A percentile compares a stretch with the other conserved stretches of the same genome.
Evolutionary conservation across 352 stramenopile genomes (phyloP).

Genomic region (Pythium guiyangense): DNA sequence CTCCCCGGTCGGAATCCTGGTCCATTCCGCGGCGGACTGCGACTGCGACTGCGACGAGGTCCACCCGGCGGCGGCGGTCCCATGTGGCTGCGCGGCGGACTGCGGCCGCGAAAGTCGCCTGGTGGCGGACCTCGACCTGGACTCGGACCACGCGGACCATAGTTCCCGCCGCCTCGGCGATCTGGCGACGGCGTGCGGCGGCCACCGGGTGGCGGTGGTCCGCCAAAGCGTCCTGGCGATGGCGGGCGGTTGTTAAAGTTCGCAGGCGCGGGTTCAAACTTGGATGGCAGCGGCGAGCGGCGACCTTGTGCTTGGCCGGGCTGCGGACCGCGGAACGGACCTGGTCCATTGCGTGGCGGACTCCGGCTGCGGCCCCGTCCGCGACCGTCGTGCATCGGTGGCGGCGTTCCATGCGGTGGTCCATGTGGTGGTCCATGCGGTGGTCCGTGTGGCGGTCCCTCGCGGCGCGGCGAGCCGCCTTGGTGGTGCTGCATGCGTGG

Average conservation of each 20-base stretch:
- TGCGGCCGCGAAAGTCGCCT: slow-evolving; percentile 21
- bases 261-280: slow-evolving; percentile 6
- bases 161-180: slow-evolving; percentile 3
- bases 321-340: slow-evolving; percentile 5
- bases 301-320: slow-evolving; percentile 1
- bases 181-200: slow-evolving; percentile 8
- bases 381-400: slow-evolving; percentile 4
- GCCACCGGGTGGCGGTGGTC: neutral
- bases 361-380: slow-evolving; percentile 32
- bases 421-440: slow-evolving; percentile 3
- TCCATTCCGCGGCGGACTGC: slow-evolving; percentile 10
- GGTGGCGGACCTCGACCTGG: slow-evolving; percentile 14
- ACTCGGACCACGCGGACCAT: slow-evolving; percentile 11
- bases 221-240: slow-evolving; percentile 4
- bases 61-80: slow-evolving; percentile 14
- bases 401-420: neutral
- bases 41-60: slow-evolving; percentile 12
- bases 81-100: slow-evolving; percentile 17
- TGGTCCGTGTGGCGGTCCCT: slow-evolving; percentile 6
- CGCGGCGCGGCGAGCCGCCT: neutral
- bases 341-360: slow-evolving; percentile 19
- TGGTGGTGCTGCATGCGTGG: neutral
- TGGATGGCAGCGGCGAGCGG: slow-evolving; percentile 4
- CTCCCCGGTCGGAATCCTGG: slow-evolving; percentile 8
- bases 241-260: slow-evolving; percentile 8